Percentiles rank a stretch among this genome's conserved stretches.
phyloP scores from a whole-genome alignment of 306 rosid genomes.

The Rosa lucieae region DNA sequence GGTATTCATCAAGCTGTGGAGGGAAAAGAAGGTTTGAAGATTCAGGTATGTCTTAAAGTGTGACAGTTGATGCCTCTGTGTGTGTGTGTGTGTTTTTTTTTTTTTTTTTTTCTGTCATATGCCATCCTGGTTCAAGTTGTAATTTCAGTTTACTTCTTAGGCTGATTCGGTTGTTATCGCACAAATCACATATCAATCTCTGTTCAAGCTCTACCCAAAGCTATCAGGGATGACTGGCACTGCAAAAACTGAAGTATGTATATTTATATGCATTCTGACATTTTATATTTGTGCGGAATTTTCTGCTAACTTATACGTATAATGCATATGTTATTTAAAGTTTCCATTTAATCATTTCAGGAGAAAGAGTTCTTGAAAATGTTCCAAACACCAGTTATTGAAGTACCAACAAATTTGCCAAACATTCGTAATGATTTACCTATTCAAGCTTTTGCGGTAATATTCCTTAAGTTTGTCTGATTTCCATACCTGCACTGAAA shows the following conservation, averaged over 20 bases:
- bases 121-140: conserved; percentile 30
- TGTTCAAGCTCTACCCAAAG: conserved; percentile 95
- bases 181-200: conserved; percentile 96
- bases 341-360: conserved; percentile 42
- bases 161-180: conserved; percentile 98
- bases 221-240: conserved; percentile 99
- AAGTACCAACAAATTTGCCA: conserved; percentile 92
- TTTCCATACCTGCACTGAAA: background rate
- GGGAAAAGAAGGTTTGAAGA: conserved; percentile 95
- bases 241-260: conserved; percentile 90
- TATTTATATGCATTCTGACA: conserved; percentile 25
- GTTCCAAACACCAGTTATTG: conserved; percentile 92
- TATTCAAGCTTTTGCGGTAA: conserved; percentile 95
- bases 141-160: conserved; percentile 45
- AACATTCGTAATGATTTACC: conserved; percentile 91
- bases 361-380: conserved; percentile 96
- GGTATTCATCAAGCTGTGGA: conserved; percentile 99
- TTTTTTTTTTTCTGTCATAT: conserved; percentile 7
- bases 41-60: conserved; percentile 60
- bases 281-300: conserved; percentile 18
- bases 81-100: conserved; percentile 1
- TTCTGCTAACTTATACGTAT: conserved; percentile 20
- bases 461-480: conserved; percentile 16
- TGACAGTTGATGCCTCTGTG: background rate
- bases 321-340: conserved; percentile 28